Conservation (phyloP, 2,329 filamentous ascomycete species). For the Aspergillus arachidicola region DNA sequence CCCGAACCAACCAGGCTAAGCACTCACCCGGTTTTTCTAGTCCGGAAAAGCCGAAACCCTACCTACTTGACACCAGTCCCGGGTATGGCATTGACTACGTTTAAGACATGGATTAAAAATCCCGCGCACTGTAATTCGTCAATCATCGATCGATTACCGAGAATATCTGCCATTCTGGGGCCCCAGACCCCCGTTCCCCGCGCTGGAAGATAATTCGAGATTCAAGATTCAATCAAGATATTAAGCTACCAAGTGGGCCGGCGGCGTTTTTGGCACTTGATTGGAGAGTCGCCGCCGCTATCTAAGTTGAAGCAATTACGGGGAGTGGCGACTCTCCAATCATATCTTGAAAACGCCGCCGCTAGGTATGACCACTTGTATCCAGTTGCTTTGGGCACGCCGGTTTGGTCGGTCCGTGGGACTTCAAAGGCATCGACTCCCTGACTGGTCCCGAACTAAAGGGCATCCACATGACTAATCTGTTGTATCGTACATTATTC, state of each 20-base stretch:
- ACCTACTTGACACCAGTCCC: not conserved
- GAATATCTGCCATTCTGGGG: not conserved
- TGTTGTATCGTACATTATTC: not conserved
- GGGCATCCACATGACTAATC: not conserved
- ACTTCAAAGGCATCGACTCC: not conserved
- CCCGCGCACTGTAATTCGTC: not conserved
- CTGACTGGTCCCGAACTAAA: not conserved
- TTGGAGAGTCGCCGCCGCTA: not conserved
- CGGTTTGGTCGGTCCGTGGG: not conserved
- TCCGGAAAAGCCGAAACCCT: not conserved
- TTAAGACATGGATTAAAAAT: not conserved
- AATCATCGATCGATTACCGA: not conserved
- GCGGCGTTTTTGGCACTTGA: not conserved
- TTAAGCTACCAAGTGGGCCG: not conserved
- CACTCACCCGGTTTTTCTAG: not conserved
- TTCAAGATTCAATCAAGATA: not conserved
- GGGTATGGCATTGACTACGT: not conserved
- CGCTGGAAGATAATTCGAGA: not conserved
- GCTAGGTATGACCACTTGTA: not conserved
- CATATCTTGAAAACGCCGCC: not conserved
- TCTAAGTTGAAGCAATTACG: too few relatives aligned
- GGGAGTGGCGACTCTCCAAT: not conserved
- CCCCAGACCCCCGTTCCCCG: not conserved
- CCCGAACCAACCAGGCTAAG: not conserved
- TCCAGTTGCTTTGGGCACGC: too few relatives aligned